Conservation (phyloP, 768 basidiomycete genomes). For the Auricularia heimuer region DNA sequence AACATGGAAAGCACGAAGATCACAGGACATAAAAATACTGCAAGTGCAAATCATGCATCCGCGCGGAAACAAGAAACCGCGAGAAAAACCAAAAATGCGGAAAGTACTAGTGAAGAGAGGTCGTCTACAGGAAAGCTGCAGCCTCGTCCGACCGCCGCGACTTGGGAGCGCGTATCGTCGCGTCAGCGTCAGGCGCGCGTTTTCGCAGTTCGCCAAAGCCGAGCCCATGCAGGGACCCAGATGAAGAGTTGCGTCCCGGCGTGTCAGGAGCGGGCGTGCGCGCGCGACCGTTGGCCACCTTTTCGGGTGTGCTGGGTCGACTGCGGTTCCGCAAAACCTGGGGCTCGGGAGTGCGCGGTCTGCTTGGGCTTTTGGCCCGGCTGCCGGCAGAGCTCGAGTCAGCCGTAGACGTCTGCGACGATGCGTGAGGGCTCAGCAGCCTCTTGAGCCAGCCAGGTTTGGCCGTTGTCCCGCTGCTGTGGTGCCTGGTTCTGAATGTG, state of each 20-base stretch:
- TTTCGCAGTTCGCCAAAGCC: not conserved
- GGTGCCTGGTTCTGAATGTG: not conserved
- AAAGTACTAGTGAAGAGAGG: not conserved
- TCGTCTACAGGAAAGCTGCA: not conserved
- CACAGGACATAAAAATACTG: no score
- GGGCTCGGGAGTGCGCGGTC: not conserved
- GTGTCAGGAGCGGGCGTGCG: not conserved
- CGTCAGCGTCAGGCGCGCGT: not conserved
- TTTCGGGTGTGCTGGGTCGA: not conserved
- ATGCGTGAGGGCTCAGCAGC: not conserved
- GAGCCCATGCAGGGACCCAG: not conserved
- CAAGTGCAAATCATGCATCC: no score
- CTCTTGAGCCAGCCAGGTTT: not conserved
- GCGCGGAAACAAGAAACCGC: no score
- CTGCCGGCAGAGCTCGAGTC: not conserved
- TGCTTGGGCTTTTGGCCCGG: not conserved
- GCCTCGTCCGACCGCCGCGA: not conserved
- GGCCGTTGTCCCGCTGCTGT: not conserved
- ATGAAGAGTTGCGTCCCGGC: not conserved
- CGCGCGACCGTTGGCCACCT: not conserved
- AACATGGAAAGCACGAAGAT: no score
- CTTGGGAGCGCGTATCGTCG: not conserved
- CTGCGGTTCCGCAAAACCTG: not conserved
- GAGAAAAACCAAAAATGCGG: no score
- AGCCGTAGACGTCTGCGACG: not conserved